Base-by-base conservation (phyloP, 2,329 filamentous ascomycete genomes). In the Nannizzia gypsea region DNA sequence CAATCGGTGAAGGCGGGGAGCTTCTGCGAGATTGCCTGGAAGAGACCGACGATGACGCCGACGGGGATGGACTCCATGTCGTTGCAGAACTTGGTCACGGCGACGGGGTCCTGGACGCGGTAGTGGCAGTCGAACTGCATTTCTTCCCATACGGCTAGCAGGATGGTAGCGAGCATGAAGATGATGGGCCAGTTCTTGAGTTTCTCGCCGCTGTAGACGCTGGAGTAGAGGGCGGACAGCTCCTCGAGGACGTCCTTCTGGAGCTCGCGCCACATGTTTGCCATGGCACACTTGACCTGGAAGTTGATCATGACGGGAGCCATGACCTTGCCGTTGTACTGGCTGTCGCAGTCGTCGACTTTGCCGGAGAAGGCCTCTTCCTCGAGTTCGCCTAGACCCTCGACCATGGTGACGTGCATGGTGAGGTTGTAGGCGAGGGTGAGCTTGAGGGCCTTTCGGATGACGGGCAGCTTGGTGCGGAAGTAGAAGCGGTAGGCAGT, bases 291-390 rank as follows among this genome's bases (percentile, higher is more conserved):
- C 82, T 97, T 97, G 80, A 97, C 90, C 78, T 96, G 90, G 83
- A 96, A 96, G 80, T 96, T 97, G 83, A 97, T 95, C 91, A 97
- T 95, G 71, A 96, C 91, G 11, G 92, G 92, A 15, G 92, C 92
- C 64, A 96, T 85, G 38, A 87, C 91, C 79, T 92, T 92, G 69
- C 91, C 91, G 67, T 83, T 87, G 80, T 87, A 96, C 72, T 89
- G 93, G 65, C 90, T 95, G 59, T 86, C 83, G 68, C 89, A 84
- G 68, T 93, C 88, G 57, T 92, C 85, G 64, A 97, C 92, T 77
- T 89, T 87, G 64, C 91, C 92, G 59, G 88, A 81, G 70, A 91
- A 80, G 24, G 80, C 77, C 64, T 90, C 84, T 56, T 56, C 54
- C 69, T 96, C 90, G 46, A 65, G 38, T 13, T 89, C 86, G 20